A percentile compares a stretch with the other conserved stretches of the same genome.
Evolutionary conservation across 768 basidiomycete species (phyloP).

Genomic region (Serendipita sp.): DNA sequence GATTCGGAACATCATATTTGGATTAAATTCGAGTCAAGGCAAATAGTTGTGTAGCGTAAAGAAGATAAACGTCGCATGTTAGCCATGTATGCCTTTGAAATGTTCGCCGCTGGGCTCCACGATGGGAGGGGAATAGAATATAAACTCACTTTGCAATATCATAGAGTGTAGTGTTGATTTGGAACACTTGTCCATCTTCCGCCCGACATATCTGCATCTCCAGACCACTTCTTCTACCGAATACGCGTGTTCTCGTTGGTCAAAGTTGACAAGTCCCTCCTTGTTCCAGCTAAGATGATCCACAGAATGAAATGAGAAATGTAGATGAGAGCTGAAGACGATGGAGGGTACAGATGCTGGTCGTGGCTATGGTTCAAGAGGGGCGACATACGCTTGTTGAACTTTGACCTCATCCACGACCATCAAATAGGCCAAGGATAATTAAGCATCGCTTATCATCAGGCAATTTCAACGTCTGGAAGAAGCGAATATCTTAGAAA

Average conservation of each 20-base stretch:
- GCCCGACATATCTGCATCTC: constrained; percentile 26
- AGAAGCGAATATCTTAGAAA: no score
- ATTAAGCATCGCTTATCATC: no score
- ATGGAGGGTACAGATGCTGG: not conserved
- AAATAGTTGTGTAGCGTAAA: no score
- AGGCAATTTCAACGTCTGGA: no score
- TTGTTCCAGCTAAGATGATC: no score
- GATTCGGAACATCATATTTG: constrained; percentile 8
- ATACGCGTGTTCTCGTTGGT: not conserved
- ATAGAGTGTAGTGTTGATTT: constrained; percentile 49
- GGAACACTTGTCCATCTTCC: constrained; percentile 25
- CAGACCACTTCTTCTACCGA: not conserved
- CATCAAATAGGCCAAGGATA: no score
- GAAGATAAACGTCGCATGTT: not conserved
- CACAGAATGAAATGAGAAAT: not conserved
- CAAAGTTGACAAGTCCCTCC: not conserved
- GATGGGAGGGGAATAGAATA: not conserved
- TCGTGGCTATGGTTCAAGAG: not conserved
- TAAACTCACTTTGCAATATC: constrained; percentile 55
- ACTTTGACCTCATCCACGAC: not conserved
- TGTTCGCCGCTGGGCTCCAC: not conserved
- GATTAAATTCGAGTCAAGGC: not conserved
- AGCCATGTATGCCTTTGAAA: not conserved
- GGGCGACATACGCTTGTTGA: not conserved
- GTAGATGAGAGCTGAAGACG: not conserved